phyloP scores from a whole-genome alignment of 345 rosid genomes.

The Clausena lansium region DNA sequence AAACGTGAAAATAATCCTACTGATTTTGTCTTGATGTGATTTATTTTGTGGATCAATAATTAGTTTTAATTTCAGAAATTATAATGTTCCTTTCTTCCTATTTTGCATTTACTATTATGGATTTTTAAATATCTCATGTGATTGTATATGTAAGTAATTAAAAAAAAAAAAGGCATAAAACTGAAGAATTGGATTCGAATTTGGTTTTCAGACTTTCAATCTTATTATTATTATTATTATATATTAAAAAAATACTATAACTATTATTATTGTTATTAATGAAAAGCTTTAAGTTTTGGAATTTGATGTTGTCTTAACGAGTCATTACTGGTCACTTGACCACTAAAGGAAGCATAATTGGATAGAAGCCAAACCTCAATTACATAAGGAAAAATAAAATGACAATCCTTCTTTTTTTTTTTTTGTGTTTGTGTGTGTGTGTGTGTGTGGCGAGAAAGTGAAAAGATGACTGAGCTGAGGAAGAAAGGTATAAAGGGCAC shows the following conservation, averaged over 20 bases:
- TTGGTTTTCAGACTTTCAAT: no score
- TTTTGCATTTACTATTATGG: no score
- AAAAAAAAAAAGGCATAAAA: no score
- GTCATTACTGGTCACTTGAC: neutral
- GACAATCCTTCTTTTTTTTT: neutral
- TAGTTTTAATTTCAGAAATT: no score
- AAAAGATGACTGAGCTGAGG: constrained; percentile 9
- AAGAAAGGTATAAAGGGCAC: constrained; percentile 58
- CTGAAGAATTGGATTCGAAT: neutral
- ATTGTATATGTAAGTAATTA: neutral
- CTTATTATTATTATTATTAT: no score
- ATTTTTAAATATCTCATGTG: neutral
- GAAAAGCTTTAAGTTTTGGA: neutral
- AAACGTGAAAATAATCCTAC: neutral
- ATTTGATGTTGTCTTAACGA: neutral
- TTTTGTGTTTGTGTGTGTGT: no score
- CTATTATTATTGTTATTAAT: no score
- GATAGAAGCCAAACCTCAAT: neutral
- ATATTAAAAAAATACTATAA: no score
- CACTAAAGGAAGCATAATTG: neutral
- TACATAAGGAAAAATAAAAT: neutral
- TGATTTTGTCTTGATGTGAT: neutral
- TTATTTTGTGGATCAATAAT: no score
- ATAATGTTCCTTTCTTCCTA: neutral
- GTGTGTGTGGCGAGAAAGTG: constrained; percentile 17